Percentiles rank a stretch among this genome's conserved stretches.
These are phyloP conservation scores for Aspergillus sp. DNA, from an alignment of 2,329 filamentous ascomycete species.

Conservation along the genomic window DNA sequence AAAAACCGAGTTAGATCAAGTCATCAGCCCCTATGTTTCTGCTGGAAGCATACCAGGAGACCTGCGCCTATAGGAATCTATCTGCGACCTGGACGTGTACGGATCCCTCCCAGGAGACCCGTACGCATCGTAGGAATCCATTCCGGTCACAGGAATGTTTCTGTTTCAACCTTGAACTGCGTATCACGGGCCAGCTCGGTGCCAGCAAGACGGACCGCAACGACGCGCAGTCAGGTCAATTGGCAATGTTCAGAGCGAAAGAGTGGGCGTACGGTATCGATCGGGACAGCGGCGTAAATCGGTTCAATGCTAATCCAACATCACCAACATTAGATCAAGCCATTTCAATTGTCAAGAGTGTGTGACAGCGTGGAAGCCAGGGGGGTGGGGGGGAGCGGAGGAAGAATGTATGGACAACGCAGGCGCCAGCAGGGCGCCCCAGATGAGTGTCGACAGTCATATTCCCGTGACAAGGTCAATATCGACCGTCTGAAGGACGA, in stretches of 20 bases:
- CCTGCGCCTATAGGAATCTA: conserved; percentile 37
- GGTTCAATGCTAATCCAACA: conserved; percentile 27
- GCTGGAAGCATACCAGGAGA: conserved; percentile 40
- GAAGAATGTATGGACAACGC: conserved; percentile 14
- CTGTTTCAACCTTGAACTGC: conserved; percentile 4
- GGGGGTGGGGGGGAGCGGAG: conserved; percentile 13
- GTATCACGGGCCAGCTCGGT: not conserved
- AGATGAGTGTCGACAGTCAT: conserved; percentile 7
- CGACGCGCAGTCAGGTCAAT: too few species aligned
- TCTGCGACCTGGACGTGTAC: conserved; percentile 20
- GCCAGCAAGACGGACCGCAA: not conserved
- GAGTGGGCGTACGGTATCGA: conserved; percentile 1
- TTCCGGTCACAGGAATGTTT: conserved; percentile 17
- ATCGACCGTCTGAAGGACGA: conserved; percentile 8
- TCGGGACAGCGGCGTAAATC: conserved; percentile 4
- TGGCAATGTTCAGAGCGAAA: conserved; percentile 1
- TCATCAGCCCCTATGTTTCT: too few species aligned
- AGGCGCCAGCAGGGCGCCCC: conserved; percentile 9
- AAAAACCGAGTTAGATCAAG: conserved; percentile 3
- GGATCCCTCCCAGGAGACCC: conserved; percentile 37
- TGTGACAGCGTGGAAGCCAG: conserved; percentile 12
- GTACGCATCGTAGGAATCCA: conserved; percentile 41
- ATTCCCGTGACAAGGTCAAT: conserved; percentile 1
- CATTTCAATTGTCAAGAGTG: conserved; percentile 13
- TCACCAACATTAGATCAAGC: conserved; percentile 29